A percentile compares a stretch with the other conserved stretches of the same genome.
Evolutionary conservation across 2,329 filamentous ascomycete species (phyloP).

Genomic region (Trichoderma sp.): DNA sequence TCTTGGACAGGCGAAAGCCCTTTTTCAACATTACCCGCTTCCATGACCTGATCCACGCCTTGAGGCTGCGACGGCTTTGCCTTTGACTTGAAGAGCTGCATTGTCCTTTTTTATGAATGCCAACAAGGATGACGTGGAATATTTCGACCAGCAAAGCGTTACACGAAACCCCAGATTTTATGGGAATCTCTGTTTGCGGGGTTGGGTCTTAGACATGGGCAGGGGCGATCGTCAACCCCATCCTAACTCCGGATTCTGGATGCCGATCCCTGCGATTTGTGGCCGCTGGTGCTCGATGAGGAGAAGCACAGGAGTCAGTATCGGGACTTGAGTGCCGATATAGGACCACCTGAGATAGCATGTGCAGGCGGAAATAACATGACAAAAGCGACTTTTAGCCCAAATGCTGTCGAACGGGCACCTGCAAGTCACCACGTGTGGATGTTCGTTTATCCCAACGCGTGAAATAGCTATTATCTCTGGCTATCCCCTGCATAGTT

Average conservation of each 20-base stretch:
- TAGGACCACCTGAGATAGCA: too few relatives aligned
- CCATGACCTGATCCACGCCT: neutral
- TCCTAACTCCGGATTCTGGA: neutral
- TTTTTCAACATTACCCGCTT: neutral
- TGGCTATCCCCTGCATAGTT: too few relatives aligned
- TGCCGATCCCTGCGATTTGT: slow-evolving; percentile 10
- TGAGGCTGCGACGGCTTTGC: neutral
- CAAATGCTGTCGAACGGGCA: neutral
- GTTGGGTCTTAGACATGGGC: neutral
- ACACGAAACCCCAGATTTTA: slow-evolving; percentile 18
- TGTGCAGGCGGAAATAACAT: neutral
- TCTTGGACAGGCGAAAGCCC: neutral
- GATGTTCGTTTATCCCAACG: neutral
- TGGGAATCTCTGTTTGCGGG: slow-evolving; percentile 6
- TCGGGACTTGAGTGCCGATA: slow-evolving; percentile 3
- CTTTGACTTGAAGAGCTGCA: neutral
- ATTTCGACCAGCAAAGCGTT: neutral
- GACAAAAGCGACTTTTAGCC: neutral
- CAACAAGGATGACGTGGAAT: neutral
- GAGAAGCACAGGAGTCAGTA: neutral
- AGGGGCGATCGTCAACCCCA: neutral
- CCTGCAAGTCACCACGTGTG: neutral
- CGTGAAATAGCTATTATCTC: neutral
- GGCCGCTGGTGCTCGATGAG: neutral
- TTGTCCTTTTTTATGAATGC: neutral